Conservation (phyloP, 2,329 filamentous ascomycete genomes). For the Aschersonia sp. region DNA sequence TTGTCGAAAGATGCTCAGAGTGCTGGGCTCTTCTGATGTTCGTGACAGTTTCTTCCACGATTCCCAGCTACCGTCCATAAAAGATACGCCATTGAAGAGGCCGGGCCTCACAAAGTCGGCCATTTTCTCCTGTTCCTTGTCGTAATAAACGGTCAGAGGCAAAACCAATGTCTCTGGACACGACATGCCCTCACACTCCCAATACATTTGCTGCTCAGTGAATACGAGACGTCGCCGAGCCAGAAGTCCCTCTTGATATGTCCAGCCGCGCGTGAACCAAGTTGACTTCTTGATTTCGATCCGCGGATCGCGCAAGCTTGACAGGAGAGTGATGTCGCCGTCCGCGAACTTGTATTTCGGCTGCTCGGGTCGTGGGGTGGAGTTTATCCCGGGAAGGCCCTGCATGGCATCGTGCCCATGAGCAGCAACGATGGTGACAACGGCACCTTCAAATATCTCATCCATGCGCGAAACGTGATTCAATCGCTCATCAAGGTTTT, state of each 20-base stretch:
- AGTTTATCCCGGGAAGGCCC: conserved; percentile 19
- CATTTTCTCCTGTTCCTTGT: conserved; percentile 18
- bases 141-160: conserved; percentile 17
- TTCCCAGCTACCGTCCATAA: conserved; percentile 20
- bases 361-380: conserved; percentile 12
- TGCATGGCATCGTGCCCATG: conserved; percentile 17
- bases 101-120: conserved; percentile 19
- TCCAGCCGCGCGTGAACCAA: conserved; percentile 23
- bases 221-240: conserved; percentile 22
- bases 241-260: conserved; percentile 23
- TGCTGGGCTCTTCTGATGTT: conserved; percentile 15
- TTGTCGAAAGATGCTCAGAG: conserved; percentile 20
- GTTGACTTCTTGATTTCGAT: conserved; percentile 14
- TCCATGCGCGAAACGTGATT: conserved; percentile 22
- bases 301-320: conserved; percentile 16
- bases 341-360: conserved; percentile 18
- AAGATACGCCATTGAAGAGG: conserved; percentile 19
- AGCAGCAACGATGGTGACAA: conserved; percentile 23
- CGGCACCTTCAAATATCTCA: conserved; percentile 19
- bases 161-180: conserved; percentile 19
- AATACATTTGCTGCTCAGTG: conserved; percentile 23
- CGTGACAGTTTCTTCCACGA: conserved; percentile 17
- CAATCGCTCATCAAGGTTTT: conserved; percentile 10
- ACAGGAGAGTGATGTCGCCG: conserved; percentile 16
- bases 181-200: conserved; percentile 23